Base-by-base conservation (phyloP, 2,329 filamentous ascomycete genomes). In the Thermothelomyces thermophilus region DNA sequence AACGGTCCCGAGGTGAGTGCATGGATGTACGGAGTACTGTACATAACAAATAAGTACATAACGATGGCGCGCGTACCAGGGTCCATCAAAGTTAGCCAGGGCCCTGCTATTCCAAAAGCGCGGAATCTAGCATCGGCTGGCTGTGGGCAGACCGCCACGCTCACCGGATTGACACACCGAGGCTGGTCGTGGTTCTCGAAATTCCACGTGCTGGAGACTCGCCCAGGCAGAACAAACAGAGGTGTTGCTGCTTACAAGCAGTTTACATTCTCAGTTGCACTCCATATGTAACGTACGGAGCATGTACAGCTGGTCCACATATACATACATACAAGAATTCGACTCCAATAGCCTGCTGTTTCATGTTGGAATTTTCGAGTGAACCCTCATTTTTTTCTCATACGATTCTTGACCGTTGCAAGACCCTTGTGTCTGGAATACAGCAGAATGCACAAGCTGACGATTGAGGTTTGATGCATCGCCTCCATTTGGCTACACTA, bases 31-130 rank as follows among this genome's bases (percentile, higher is more conserved):
- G n/a, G n/a, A n/a, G 24, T 26, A 26, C 5, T 26, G 54, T 41
- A 52, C 56, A n/a, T n/a, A n/a, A n/a, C n/a, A n/a, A n/a, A n/a
- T 52, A 55, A 52, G 52, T 52, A 51, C 42, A 30, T n/a, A 5
- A 40, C 17, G 26, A n/a, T n/a, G n/a, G n/a, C n/a, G 37, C 22
- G 20, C 9, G 39, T 41, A 41, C 43, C 41, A 43, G 30, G 50
- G 51, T 51, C 40, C 36, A n/a, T n/a, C n/a, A 37, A 43, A 34
- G 34, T 17, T 13, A 24, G n/a, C 26, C n/a, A 28, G 16, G 39
- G 48, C 43, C 49, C 17, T 37, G 33, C 14, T 28, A 33, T 24
- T 7, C 48, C 36, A 39, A 39, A 35, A 46, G 42, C 46, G 41
- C 43, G 47, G 28, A 22, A 51, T 46, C 24, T 46, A 30, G 48